Base-by-base conservation (phyloP, 2,329 filamentous ascomycete species). In the Calycina herbarum region DNA sequence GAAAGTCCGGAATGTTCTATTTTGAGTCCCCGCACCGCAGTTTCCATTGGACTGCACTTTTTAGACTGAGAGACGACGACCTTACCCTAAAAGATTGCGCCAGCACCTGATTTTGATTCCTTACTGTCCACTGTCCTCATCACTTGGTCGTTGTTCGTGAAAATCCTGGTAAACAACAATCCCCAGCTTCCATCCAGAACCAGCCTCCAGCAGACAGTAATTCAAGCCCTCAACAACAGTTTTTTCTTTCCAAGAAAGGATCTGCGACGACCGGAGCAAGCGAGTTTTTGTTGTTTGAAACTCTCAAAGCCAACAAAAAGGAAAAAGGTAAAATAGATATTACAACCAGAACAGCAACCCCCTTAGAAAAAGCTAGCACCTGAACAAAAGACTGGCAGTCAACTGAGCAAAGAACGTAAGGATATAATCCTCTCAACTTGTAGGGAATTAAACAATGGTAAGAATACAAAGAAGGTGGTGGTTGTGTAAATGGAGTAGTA, bases 381-480 rank as follows among this genome's bases (percentile, higher is more conserved):
- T 15, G 13, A 38, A 13, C 10, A 13, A 38, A 11, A 38, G 13
- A 15, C 35, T 29, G 27, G 27, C 27, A 4, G 4, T 29, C 35
- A 38, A 15, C 35, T 33, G 35, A 51, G 17, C 45, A 51, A 51
- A 51, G 45, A 51, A 51, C 20, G 45, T 51, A 51, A 51, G 6
- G 10, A 51, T 51, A 27, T 24, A 11, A 51, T 27, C 45, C 20
- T 24, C 45, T 51, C 45, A 51, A 15, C 45, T 20, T 24, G 20
- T 51, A 51, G 45, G 27, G 45, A 51, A 51, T 51, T 20, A 27
- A 11, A 24, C n/a, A 24, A n/a, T 10, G 11, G 3, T 24, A 51
- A 51, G 20, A 51, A 51, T 51, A 51, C 45, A 51, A 51, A 51
- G 45, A 51, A 51, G 45, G n/a, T 51, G 17, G 42, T 48, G n/a